These are phyloP conservation scores for Fragaria ananassa DNA, from an alignment of 306 rosid genomes.

Conservation along the genomic window DNA sequence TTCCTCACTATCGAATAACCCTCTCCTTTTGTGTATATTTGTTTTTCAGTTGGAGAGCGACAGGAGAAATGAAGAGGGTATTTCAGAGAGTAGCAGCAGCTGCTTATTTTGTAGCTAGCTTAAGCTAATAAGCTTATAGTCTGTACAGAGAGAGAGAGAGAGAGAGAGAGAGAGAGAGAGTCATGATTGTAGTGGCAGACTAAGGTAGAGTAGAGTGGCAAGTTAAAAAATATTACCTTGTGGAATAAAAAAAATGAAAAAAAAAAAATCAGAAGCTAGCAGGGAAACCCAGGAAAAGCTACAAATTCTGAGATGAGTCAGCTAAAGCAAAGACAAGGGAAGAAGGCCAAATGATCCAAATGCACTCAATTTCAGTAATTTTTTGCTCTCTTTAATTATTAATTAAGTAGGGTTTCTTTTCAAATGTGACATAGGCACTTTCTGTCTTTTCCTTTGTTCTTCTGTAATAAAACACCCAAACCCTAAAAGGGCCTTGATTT, in stretches of 20 bases:
- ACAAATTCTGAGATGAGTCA: slow-evolving; percentile 28
- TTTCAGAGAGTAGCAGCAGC: slow-evolving; percentile 18
- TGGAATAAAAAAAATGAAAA: slow-evolving; percentile 5
- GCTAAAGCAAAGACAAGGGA: slow-evolving; percentile 35
- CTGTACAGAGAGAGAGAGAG: not conserved
- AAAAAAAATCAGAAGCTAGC: slow-evolving; percentile 10
- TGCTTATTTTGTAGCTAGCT: slow-evolving; percentile 18
- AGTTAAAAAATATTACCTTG: slow-evolving; percentile 7
- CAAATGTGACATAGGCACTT: slow-evolving; percentile 38
- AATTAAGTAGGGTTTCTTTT: slow-evolving; percentile 18
- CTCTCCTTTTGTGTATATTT: slow-evolving; percentile 23
- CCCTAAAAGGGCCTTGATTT: slow-evolving; percentile 41
- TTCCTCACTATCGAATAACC: slow-evolving; percentile 34
- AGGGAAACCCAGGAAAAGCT: slow-evolving; percentile 17
- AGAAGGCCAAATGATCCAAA: slow-evolving; percentile 30
- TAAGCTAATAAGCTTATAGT: slow-evolving; percentile 13
- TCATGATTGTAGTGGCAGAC: slow-evolving; percentile 51
- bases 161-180: slow-evolving; percentile 6
- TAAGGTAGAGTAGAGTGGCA: slow-evolving; percentile 24
- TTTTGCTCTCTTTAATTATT: not conserved
- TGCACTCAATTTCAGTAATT: slow-evolving; percentile 29
- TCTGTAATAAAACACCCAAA: slow-evolving; percentile 69
- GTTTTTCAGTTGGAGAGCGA: slow-evolving; percentile 27
- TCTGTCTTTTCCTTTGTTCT: slow-evolving; percentile 42
- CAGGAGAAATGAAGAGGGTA: slow-evolving; percentile 17